These are phyloP conservation scores for Tilletia horrida DNA, from an alignment of 1,284 basidiomycete genomes.

Conservation along the genomic window DNA sequence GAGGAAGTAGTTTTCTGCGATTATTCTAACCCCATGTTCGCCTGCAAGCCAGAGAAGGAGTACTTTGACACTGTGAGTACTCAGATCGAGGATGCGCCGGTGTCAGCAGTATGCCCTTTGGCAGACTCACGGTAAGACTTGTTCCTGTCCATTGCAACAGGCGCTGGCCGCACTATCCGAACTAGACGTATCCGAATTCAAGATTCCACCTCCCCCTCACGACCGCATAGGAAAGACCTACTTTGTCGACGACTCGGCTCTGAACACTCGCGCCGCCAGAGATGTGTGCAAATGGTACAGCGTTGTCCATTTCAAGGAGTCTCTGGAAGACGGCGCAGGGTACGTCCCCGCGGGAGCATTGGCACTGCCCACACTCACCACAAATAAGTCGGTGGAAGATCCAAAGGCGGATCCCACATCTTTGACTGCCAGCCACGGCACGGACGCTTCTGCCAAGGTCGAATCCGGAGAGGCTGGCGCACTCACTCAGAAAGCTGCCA, in stretches of 20 bases:
- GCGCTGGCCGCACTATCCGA: background rate
- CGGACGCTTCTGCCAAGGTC: background rate
- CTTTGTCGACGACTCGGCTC: conserved; percentile 53
- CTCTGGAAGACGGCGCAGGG: background rate
- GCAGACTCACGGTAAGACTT: background rate
- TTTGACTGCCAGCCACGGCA: too few relatives aligned
- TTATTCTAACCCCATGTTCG: conserved; percentile 67
- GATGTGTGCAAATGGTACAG: conserved; percentile 45
- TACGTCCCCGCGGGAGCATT: background rate
- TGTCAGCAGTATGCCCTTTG: background rate
- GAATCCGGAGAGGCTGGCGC: background rate
- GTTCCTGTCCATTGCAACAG: background rate
- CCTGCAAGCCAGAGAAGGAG: conserved; percentile 72
- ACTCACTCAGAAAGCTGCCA: background rate
- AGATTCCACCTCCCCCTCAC: conserved; percentile 6
- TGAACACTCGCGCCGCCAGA: conserved; percentile 44
- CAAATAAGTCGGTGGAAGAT: background rate
- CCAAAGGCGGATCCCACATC: background rate
- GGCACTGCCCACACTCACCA: background rate
- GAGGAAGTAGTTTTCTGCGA: conserved; percentile 80
- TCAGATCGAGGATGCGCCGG: background rate
- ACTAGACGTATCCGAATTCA: conserved; percentile 5
- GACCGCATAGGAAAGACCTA: conserved; percentile 27
- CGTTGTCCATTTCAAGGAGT: conserved; percentile 38
- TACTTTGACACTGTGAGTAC: conserved; percentile 36